Conservation (phyloP, 179 eudicot genomes). For the Sideroxylon spinosum region DNA sequence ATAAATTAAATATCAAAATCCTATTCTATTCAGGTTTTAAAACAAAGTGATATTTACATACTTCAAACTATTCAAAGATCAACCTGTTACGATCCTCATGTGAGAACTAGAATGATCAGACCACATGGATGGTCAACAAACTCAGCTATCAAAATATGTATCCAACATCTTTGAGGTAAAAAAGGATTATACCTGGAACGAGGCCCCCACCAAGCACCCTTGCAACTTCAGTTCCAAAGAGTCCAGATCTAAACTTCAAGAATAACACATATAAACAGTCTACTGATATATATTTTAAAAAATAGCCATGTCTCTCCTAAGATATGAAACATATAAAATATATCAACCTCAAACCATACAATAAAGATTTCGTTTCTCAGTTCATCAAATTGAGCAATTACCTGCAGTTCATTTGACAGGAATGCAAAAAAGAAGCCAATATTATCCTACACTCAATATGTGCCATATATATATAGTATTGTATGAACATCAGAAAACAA, state of each 20-base stretch:
- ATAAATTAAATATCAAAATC: no score
- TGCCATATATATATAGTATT: neutral
- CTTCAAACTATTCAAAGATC: neutral
- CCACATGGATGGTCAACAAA: neutral
- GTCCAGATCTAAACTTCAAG: conserved; percentile 47
- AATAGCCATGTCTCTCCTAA: neutral
- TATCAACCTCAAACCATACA: neutral
- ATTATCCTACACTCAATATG: neutral
- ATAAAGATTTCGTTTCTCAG: neutral
- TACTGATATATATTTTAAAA: neutral
- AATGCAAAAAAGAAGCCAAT: neutral
- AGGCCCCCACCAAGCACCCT: conserved; percentile 96
- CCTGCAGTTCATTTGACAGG: neutral
- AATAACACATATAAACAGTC: neutral
- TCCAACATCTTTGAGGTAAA: neutral
- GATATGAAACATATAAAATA: neutral
- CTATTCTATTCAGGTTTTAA: no score
- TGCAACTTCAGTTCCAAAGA: conserved; percentile 79
- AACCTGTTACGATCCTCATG: neutral
- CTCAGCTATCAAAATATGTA: neutral
- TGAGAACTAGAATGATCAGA: neutral
- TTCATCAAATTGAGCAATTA: neutral
- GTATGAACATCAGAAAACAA: neutral
- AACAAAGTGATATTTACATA: neutral
- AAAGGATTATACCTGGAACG: conserved; percentile 62